Evolutionary conservation across 306 rosid genomes (phyloP), one percentile per base, ranked within the genome.

Genomic region (Castanopsis chinensis): DNA sequence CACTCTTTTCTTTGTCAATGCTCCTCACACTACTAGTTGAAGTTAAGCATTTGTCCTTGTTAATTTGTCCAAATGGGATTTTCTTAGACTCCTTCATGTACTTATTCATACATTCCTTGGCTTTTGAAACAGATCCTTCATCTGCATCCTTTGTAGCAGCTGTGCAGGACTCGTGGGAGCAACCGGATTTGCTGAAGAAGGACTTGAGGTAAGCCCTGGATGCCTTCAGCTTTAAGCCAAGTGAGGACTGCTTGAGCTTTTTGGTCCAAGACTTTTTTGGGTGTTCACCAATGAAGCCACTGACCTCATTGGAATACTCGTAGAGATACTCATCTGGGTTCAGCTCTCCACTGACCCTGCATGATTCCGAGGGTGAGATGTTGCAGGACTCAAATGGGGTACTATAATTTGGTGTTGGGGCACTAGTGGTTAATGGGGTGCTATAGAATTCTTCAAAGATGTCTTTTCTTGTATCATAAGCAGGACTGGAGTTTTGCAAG

Each of bases 341-440:
- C 12, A 91, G 90, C 52, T 91, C 99, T 78, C 94, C 79, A 78
- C 97, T 91, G 45, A 96, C 90, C 60, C 90, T 90, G 63, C 87
- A 87, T 3, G 99, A 95, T 20, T 90, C 97, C 0, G 83, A 80
- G 27, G 98, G 94, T 6, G 99, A 92, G 72, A 89, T 87, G 69
- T 91, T 91, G 92, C 97, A 95, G 75, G 99, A 95, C 58, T 91
- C 97, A 78, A 88, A 93, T 28, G 98, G 98, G 54, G 99, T 93
- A 43, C 92, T 87, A 1, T 90, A 52, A 14, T 85, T 82, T 18
- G 99, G 99, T 23, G 97, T 90, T 64, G 96, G 79, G 65, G 82
- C 83, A 15, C 93, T 67, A 30, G 97, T 90, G 85, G 87, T 80
- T 56, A 91, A 84, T 27, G 99, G 99, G 18, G 99, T 92, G 81